Percentiles rank a stretch among this genome's conserved stretches.
These are phyloP conservation scores for apple (Malus domestica) DNA, from an alignment of 306 rosid genomes.

Conservation along the genomic window ASM211411v1 NC_041791.1:30511001-30511500, in stretches of 20 bases:
- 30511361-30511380: neutral
- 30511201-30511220: constrained; percentile 29
- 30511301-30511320: constrained; percentile 13
- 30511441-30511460: neutral
- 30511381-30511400: neutral
- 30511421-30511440: constrained; percentile 2
- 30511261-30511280: constrained; percentile 7
- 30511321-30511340: neutral
- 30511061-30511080: neutral
- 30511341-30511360: constrained; percentile 18
- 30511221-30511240: constrained; percentile 40
- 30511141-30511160: constrained; percentile 11
- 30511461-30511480: neutral
- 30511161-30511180: constrained; percentile 37
- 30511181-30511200: constrained; percentile 19
- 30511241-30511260: neutral
- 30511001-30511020: constrained; percentile 29
- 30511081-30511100: neutral
- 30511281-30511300: neutral
- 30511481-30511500: neutral
- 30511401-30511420: neutral
- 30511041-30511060: constrained; percentile 4
- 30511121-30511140: neutral
- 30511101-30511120: neutral
- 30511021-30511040: neutral